Evolutionary conservation across 768 basidiomycete genomes (phyloP), one percentile per base, ranked within the genome.

Genomic region (Pilatotrama ljubarskyi): DNA sequence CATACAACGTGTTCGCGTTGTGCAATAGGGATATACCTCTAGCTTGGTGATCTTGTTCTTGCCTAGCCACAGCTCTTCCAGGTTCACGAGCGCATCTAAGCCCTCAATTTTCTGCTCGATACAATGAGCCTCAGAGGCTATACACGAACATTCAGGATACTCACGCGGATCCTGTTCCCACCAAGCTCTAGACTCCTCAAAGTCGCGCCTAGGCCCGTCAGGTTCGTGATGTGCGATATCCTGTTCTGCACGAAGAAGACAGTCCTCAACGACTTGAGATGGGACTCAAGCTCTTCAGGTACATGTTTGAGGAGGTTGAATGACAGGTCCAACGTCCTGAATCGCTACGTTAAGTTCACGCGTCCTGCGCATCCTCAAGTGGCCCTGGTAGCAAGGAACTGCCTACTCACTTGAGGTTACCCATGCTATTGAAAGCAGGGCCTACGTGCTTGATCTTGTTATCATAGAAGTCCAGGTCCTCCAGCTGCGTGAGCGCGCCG

Each of bases 201-300:
- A 0, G 83, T 84, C 20, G 77, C 78, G 15, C 73, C 77, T 29
- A 80, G 71, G 37, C 79, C 75, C 24, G 82, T 78, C 1, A 98
- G 78, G 10, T 86, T 83, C 6, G 80, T 79, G 57, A 99, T 93
- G 63, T 82, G 83, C 15, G 84, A 84, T 68, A 98, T 96, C 73
- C 89, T 90, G 76, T 99, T 98, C 75, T 99, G 97, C 5, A 99
- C 93, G 67, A 99, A 93, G 75, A 95, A 99, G 25, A 95, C 78
- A 0, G 90, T 92, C 37, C 81, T 76, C 32, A 99, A 78, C 4
- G 83, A 80, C 3, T 74, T 76, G 2, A 96, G 79, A 54, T 78
- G 71, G 10, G 78, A 72, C 17, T 62, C 49, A 13, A 95, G 72
- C 7, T 79, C 75, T 42, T 88, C 85, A 0, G 92, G 89, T 40